Base-by-base conservation (phyloP, 768 basidiomycete species). In the Pulveroboletus ravenelii region DNA sequence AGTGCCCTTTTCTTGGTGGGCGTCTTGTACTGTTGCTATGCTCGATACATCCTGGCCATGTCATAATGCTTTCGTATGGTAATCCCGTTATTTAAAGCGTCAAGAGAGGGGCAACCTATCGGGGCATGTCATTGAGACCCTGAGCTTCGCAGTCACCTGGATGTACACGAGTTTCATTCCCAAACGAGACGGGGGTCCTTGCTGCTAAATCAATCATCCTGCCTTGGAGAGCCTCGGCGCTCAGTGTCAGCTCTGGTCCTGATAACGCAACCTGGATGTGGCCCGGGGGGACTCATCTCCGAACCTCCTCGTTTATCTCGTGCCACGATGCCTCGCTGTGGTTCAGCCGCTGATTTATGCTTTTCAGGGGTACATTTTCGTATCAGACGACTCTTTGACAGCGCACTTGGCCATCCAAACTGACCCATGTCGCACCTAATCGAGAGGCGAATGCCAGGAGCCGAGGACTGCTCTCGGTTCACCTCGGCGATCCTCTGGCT, bases 41-140 rank as follows among this genome's bases (percentile, higher is more conserved):
- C 66, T 69, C 59, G 56, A 63, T 69, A 67, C 59, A 61, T 59
- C 56, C 56, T 59, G 46, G 3, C 67, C 63, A 67, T 68, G 66
- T 68, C 60, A 48, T 69, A 69, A 68, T 68, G 58, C 56, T 59
- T 67, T 66, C 61, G 46, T 69, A 69, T 70, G 64, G 62, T 68
- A 68, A 64, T 65, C 39, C 38, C 32, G 51, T 64, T 57, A 61
- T 65, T 65, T 45, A 57, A 66, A 63, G 14, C 41, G 31, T 51
- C 45, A 47, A 47, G 52, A 23, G 52, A 47, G 49, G 41, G 48
- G 55, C 43, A 40, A 27, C 35, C 25, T n/a, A 17, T 53, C 50
- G 48, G 50, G 53, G 37, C 23, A 41, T 27, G 25, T 27, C 25
- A 5, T 38, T 47, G 38, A 25, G 12, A 10, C 42, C 40, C 38